Percentiles rank a stretch among this genome's conserved stretches.
These are phyloP conservation scores for Salix udensis DNA, from an alignment of 345 rosid species.

Conservation along the genomic window DNA sequence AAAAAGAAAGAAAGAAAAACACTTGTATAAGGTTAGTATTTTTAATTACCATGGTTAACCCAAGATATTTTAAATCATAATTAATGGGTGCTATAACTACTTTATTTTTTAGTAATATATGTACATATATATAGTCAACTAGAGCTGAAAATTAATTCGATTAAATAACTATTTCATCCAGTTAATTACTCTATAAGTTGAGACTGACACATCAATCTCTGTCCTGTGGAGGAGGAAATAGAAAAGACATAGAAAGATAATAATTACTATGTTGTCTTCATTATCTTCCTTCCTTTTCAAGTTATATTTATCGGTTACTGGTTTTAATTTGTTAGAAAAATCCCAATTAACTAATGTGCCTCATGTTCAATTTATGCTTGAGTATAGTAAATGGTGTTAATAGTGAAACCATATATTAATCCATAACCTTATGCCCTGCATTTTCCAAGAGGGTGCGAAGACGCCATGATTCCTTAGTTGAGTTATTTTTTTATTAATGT, in stretches of 20 bases:
- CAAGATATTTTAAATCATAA: no score
- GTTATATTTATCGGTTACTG: background rate
- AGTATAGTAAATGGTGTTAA: background rate
- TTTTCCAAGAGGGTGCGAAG: background rate
- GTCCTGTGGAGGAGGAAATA: background rate
- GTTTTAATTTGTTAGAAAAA: background rate
- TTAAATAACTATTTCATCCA: background rate
- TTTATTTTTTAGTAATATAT: no score
- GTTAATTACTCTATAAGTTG: background rate
- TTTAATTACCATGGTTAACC: background rate
- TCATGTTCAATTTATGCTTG: background rate
- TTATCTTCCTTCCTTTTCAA: background rate
- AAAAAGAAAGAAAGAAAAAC: background rate
- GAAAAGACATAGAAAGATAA: background rate
- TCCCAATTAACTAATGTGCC: background rate
- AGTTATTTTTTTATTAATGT: no score
- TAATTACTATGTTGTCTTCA: background rate
- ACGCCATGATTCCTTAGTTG: no score
- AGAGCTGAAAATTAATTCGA: background rate
- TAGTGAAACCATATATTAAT: background rate
- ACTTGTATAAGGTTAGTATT: background rate
- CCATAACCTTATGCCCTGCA: background rate
- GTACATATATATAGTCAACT: background rate
- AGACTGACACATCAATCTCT: background rate
- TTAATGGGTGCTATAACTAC: no score